Percentiles rank a stretch among this genome's conserved stretches.
These are phyloP conservation scores for Cytospora leucostoma DNA, from an alignment of 2,329 filamentous ascomycete species.

Conservation along the genomic window DNA sequence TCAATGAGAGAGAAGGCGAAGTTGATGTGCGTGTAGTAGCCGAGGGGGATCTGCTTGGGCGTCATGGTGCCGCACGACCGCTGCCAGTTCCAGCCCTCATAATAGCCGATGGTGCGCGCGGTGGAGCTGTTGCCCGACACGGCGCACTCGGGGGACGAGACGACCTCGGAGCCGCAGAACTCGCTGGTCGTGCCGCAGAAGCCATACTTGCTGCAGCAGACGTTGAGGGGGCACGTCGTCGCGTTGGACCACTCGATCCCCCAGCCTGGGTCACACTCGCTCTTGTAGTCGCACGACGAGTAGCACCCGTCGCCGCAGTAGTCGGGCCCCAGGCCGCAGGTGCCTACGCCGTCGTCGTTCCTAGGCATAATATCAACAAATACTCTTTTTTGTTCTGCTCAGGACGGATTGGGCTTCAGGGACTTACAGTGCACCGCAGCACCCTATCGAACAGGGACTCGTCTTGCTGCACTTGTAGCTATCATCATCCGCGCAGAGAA, in stretches of 20 bases:
- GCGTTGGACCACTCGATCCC: conserved; percentile 30
- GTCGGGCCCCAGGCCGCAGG: conserved; percentile 1
- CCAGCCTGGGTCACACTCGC: conserved; percentile 41
- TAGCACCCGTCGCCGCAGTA: conserved; percentile 33
- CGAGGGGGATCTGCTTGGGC: conserved; percentile 34
- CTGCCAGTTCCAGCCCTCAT: conserved; percentile 31
- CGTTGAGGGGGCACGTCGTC: conserved; percentile 40
- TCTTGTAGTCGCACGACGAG: conserved; percentile 38
- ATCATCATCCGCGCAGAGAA: no score
- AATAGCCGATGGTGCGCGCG: conserved; percentile 32
- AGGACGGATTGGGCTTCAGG: no score
- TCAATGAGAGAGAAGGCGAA: conserved; percentile 41
- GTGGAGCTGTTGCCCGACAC: conserved; percentile 2
- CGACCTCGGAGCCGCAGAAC: no score
- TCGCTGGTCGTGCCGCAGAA: conserved; percentile 37
- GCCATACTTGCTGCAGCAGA: conserved; percentile 40
- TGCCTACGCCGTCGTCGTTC: no score
- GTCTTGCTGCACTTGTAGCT: no score
- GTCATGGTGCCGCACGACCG: conserved; percentile 29
- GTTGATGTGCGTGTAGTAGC: conserved; percentile 38
- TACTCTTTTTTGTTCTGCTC: no score
- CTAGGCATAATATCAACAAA: no score
- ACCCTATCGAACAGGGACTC: no score
- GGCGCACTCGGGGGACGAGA: no score
- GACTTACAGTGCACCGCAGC: no score